Base-by-base conservation (phyloP, 2,329 filamentous ascomycete genomes). In the Botryotinia convoluta region DNA sequence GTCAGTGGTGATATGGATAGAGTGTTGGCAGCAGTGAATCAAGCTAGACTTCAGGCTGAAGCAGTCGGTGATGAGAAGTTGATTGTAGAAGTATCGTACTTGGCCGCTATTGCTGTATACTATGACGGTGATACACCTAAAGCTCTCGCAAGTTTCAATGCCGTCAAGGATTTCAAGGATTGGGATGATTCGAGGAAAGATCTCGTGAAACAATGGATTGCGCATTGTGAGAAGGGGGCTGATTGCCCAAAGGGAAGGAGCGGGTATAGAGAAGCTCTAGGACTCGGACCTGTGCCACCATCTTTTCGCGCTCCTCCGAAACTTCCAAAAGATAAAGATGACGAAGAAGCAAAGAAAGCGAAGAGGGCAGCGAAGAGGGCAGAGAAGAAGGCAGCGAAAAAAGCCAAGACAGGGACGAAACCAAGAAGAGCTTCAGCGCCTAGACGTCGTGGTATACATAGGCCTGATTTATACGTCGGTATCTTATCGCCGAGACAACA, bases 391-490 rank as follows among this genome's bases (percentile, higher is more conserved):
- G n/a, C n/a, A n/a, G n/a, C n/a, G n/a, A n/a, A n/a, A n/a, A n/a
- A n/a, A n/a, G n/a, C n/a, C n/a, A n/a, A n/a, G 51, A 14, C 26
- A 37, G 39, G 7, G 14, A 16, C 29, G 1, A 69, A 60, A 16
- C 29, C 51, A 45, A 69, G 22, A 45, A 61, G 22, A 37, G 37
- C 67, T 32, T 16, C n/a, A 14, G 51, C 14, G 4, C 54, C 51
- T 37, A 37, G 10, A 22, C 54, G 20, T 60, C 51, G n/a, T 69
- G 29, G 39, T 61, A 39, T 59, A 44, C 54, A 32, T 9, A 61
- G 60, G 32, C 69, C 44, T 32, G 59, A 72, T 32, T 22, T 72
- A 35, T 72, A 72, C 16, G 69, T 72, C 35, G 37, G 35, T 14
- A 20, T 45, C 18, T 57, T 72, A 6, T 29, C 60, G n/a, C 44